Base-by-base conservation (phyloP, 257 asterid genomes). In the Gardenia jasminoides region DNA sequence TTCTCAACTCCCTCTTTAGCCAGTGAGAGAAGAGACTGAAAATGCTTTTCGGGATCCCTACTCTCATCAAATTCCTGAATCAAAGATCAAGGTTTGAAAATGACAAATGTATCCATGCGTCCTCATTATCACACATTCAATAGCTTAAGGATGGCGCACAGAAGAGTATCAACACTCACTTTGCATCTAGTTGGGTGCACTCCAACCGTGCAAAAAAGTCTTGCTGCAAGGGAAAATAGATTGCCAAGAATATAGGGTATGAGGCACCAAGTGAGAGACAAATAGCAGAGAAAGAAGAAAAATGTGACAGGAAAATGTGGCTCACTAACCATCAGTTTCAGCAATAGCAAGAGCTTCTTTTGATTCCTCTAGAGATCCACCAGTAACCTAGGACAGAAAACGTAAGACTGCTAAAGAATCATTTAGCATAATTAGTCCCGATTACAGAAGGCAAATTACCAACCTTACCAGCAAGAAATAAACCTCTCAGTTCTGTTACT, bases 141-240 rank as follows among this genome's bases (percentile, higher is more conserved):
- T 39, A 48, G 47, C n/a, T 33, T 68, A 61, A 16, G 31, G 11
- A 10, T 16, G 11, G 36, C 72, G 43, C n/a, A 48, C 7, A 44
- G 31, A 70, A 58, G 61, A 24, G 7, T n/a, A 50, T 33, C 10
- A 67, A 77, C 72, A 72, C 94, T 85, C 83, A 95, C 99, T 46
- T 87, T 95, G 90, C 99, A 93, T 93, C 99, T 88, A 61, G 99
- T 95, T 64, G 99, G 99, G 85, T 95, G 99, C 86, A 95, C 99
- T 76, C 98, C 99, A 70, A 95, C 99, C 28, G 99, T 95, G 85
- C 99, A 95, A 86, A 92, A 93, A 72, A 95, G 98, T 58, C 98
- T 88, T 33, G 93, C 98, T 95, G 91, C 88, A 69, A 85, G 43
- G 78, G 66, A 33, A 41, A 71, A 77, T n/a, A 7, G n/a, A 17